Evolutionary conservation across 176 grass and related monocot genomes (phyloP), one percentile per base, ranked within the genome.

Genomic region (Oryza longistaminata): DNA sequence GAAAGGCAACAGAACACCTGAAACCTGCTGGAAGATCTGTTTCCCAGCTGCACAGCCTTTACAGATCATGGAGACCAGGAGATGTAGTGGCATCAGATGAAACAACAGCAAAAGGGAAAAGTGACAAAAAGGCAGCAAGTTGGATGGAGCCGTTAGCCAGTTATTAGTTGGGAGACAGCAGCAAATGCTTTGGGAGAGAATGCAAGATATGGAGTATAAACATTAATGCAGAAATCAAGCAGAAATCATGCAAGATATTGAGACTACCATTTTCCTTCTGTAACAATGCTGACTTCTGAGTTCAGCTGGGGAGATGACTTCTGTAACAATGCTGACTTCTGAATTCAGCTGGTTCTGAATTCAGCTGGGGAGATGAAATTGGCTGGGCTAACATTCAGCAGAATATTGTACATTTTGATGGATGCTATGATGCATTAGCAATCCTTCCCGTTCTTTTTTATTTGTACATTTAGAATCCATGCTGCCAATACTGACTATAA

Each of bases 171-270:
- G 49, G 1, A 52, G 49, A 17, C 15, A 5, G 15, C 49, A 52
- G 15, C 0, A 83, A 50, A 75, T 81, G 77, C 44, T 53, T 67
- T 69, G 70, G 45, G 25, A 55, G 7, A 16, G 22, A 29, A 27
- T 46, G 11, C 42, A 44, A 7, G 43, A 44, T 44, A 44, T 44
- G 43, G 10, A 49, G 52, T 7, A 55, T 66, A 64, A 11, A 43
- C 75, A 81, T 42, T 70, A 26, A 81, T 64, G 39, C 43, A 48
- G 19, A 72, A 89, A 89, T 71, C 71, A 66, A 53, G 65, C 76
- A 48, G 55, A 72, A 89, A 89, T 71, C 71, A 66, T 65, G 65
- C 76, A 24, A 60, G 31, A 75, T 26, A 80, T 62, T 88, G 68
- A 26, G 35, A n/a, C 29, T 55, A 27, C 64, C 45, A n/a, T 76